phyloP scores from a whole-genome alignment of 495 filamentous ascomycete genomes.

The Lentithecium fluviatile region DNA sequence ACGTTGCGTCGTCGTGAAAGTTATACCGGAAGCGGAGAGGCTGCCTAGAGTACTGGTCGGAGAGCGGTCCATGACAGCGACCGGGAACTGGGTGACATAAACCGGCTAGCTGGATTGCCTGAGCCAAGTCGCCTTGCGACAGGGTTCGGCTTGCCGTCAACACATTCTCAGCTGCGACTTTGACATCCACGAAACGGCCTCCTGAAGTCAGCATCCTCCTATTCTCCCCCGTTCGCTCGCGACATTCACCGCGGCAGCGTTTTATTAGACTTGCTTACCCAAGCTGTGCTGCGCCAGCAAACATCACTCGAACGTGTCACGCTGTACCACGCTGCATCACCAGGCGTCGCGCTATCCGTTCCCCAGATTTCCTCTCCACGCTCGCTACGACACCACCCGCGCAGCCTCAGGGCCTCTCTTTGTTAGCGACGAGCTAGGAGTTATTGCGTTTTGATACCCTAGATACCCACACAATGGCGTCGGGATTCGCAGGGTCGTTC shows the following conservation, averaged over 20 bases:
- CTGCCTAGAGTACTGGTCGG: background rate
- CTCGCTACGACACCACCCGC: slow-evolving; percentile 1
- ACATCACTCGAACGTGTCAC: slow-evolving; percentile 16
- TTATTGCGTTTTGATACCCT: slow-evolving; percentile 21
- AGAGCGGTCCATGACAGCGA: background rate
- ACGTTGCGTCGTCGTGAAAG: background rate
- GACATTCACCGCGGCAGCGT: background rate
- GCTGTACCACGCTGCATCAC: background rate
- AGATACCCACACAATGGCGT: slow-evolving; percentile 19
- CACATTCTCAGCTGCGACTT: background rate
- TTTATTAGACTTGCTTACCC: background rate
- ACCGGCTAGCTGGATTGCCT: background rate
- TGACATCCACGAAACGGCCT: slow-evolving; percentile 5
- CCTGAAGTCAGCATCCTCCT: slow-evolving; percentile 17
- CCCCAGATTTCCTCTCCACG: slow-evolving; percentile 25
- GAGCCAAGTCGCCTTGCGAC: slow-evolving; percentile 3
- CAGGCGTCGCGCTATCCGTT: slow-evolving; percentile 9
- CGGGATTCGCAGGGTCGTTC: slow-evolving; percentile 36
- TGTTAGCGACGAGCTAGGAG: slow-evolving; percentile 1
- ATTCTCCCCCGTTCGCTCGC: background rate
- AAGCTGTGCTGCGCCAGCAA: background rate
- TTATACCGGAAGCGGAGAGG: background rate
- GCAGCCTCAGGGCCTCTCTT: background rate
- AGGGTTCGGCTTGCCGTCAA: too few relatives aligned
- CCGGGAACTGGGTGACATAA: slow-evolving; percentile 3